These are phyloP conservation scores for Xylaria hypoxylon DNA, from an alignment of 2,329 filamentous ascomycete species.

Conservation along the genomic window DNA sequence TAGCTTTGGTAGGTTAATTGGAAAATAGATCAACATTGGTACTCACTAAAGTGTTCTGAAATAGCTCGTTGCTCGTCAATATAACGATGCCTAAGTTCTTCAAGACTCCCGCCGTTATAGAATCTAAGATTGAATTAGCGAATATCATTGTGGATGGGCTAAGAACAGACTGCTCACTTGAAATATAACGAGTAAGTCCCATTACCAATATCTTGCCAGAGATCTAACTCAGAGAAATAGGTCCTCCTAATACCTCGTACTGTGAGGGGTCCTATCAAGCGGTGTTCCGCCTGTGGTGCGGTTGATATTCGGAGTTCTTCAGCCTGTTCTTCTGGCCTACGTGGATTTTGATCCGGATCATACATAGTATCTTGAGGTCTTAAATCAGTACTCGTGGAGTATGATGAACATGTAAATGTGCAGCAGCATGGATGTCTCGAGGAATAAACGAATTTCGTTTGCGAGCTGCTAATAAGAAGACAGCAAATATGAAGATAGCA, in stretches of 20 bases:
- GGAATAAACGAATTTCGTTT: background rate
- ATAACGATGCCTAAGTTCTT: background rate
- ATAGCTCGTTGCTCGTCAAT: background rate
- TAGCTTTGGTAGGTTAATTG: no score
- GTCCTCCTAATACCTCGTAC: constrained; percentile 13
- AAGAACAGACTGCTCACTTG: background rate
- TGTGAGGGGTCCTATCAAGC: background rate
- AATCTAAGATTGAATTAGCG: background rate
- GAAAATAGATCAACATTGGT: background rate
- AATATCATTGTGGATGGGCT: no score
- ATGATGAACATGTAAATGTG: background rate
- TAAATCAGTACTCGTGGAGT: background rate
- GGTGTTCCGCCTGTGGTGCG: background rate
- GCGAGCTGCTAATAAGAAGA: no score
- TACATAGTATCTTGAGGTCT: background rate
- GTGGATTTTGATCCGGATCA: background rate
- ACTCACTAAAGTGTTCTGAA: constrained; percentile 28
- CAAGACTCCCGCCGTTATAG: constrained; percentile 18
- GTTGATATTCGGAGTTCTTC: constrained; percentile 23
- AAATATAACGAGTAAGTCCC: constrained; percentile 17
- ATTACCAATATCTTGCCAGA: background rate
- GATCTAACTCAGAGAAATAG: constrained; percentile 17
- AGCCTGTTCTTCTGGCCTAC: background rate
- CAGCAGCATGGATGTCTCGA: no score
- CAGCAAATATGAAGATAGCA: background rate